Percentiles rank a stretch among this genome's conserved stretches.
These are phyloP conservation scores for Aspergillus flavus DNA, from an alignment of 2,329 filamentous ascomycete species.

Conservation along the genomic window DNA sequence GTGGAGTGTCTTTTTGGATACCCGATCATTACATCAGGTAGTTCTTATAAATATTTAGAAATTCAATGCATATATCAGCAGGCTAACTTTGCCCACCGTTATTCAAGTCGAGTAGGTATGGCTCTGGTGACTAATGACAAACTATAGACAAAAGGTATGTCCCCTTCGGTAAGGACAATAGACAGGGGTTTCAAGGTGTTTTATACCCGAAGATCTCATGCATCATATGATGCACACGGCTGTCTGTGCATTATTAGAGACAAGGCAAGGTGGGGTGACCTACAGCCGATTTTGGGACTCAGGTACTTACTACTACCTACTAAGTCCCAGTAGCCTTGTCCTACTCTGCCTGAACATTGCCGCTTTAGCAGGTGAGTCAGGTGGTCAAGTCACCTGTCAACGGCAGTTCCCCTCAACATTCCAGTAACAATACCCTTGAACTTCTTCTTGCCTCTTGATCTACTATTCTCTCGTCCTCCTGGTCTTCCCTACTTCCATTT, in stretches of 20 bases:
- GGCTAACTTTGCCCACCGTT: too few species aligned
- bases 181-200: background rate
- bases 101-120: background rate
- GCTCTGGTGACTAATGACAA: background rate
- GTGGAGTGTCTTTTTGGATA: conserved; percentile 20
- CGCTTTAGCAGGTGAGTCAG: background rate
- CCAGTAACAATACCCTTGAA: too few species aligned
- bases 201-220: background rate
- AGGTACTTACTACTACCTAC: too few species aligned
- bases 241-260: background rate
- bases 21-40: conserved; percentile 13
- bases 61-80: background rate
- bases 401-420: too few species aligned
- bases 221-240: background rate
- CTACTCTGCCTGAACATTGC: too few species aligned
- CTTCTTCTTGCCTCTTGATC: too few species aligned
- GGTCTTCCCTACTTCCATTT: too few species aligned
- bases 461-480: too few species aligned
- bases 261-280: background rate
- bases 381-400: background rate
- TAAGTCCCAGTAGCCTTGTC: too few species aligned
- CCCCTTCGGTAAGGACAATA: background rate
- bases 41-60: conserved; percentile 2
- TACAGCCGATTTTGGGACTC: background rate
- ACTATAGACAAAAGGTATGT: background rate